A percentile compares a stretch with the other conserved stretches of the same genome.
phyloP scores from a whole-genome alignment of 176 grass and related monocot genomes.

The Rhynchospora tenuis region DNA sequence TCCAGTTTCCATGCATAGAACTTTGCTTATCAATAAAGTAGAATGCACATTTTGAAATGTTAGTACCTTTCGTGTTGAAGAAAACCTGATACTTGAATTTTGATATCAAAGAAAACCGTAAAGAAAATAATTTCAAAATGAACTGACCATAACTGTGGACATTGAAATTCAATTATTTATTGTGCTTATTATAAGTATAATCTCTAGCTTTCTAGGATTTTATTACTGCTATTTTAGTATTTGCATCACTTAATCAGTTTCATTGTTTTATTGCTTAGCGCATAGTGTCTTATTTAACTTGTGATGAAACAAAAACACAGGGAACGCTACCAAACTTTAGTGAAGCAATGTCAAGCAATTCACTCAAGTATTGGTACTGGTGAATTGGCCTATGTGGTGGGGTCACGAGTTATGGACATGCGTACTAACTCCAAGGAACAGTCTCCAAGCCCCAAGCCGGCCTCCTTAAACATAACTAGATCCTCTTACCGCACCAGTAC shows the following conservation, averaged over 20 bases:
- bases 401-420: slow-evolving; percentile 93
- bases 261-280: neutral
- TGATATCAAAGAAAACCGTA: neutral
- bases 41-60: neutral
- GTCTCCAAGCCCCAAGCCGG: neutral
- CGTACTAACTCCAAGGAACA: slow-evolving; percentile 73
- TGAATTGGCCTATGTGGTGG: slow-evolving; percentile 81
- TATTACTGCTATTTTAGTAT: neutral
- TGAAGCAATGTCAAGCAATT: slow-evolving; percentile 76
- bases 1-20: neutral
- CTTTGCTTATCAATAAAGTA: neutral
- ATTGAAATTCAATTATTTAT: neutral
- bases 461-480: neutral
- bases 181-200: neutral
- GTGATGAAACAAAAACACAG: slow-evolving; percentile 29
- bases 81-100: neutral
- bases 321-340: slow-evolving; percentile 67
- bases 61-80: neutral
- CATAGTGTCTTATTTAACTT: neutral
- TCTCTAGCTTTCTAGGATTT: neutral
- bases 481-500: slow-evolving; percentile 2
- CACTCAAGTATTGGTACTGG: slow-evolving; percentile 93
- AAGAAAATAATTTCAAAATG: neutral
- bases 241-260: neutral
- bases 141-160: neutral